These are phyloP conservation scores for Sporisorium exsertum DNA, from an alignment of 1,284 basidiomycete genomes.

Conservation along the genomic window DNA sequence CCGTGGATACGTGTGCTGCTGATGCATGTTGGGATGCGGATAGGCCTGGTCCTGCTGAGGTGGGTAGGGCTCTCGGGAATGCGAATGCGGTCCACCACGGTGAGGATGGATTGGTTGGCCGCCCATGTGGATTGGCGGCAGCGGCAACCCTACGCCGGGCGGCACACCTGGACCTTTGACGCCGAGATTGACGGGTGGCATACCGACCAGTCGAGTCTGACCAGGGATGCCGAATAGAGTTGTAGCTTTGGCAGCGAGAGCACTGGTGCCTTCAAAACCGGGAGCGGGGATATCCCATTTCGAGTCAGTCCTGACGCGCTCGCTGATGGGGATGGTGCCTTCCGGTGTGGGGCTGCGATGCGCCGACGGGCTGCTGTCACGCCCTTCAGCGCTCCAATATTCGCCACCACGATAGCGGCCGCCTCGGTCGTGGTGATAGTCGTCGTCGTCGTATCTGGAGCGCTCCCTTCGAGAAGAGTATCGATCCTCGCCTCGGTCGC, in stretches of 20 bases:
- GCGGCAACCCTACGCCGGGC: conserved; percentile 64
- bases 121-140: conserved; percentile 78
- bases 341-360: conserved; percentile 90
- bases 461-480: conserved; percentile 38
- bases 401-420: conserved; percentile 71
- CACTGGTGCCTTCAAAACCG: conserved; percentile 93
- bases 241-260: conserved; percentile 97
- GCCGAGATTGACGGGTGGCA: conserved; percentile 49
- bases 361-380: conserved; percentile 75
- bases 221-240: conserved; percentile 92
- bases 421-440: conserved; percentile 68
- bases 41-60: conserved; percentile 15
- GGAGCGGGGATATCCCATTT: conserved; percentile 96
- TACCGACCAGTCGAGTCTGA: conserved; percentile 81
- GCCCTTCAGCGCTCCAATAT: conserved; percentile 41
- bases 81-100: conserved; percentile 29
- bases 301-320: conserved; percentile 85
- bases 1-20: conserved; percentile 16
- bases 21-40: conserved; percentile 12
- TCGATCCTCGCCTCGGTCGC: conserved; percentile 36
- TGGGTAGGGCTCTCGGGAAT: conserved; percentile 24
- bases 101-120: conserved; percentile 39
- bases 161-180: conserved; percentile 48
- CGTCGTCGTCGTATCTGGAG: conserved; percentile 43
- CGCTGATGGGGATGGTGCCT: conserved; percentile 82